Conservation (phyloP, 306 rosid genomes). For the Cucumis hystrix region DNA sequence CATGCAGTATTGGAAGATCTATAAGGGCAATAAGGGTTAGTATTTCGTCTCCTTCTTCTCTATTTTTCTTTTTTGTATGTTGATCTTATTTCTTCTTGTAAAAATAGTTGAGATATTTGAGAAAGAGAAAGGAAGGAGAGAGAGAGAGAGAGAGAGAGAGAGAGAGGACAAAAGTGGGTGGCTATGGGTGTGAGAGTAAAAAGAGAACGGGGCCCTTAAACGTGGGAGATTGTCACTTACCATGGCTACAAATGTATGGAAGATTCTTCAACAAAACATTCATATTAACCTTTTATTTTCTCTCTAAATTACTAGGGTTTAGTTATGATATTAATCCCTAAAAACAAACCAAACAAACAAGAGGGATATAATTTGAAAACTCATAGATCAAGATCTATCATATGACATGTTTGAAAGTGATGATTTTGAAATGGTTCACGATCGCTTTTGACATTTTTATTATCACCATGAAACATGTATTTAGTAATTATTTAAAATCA, state of each 20-base stretch:
- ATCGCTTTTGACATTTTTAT: too few species aligned
- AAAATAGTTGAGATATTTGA: not conserved
- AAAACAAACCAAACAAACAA: not conserved
- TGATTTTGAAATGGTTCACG: too few species aligned
- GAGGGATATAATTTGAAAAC: not conserved
- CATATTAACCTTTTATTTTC: not conserved
- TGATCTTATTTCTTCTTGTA: not conserved
- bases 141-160: not conserved
- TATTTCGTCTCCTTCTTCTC: not conserved
- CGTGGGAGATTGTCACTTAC: slow-evolving; percentile 1
- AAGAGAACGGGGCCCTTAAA: slow-evolving; percentile 1
- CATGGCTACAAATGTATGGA: not conserved
- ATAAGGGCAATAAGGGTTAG: not conserved
- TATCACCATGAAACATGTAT: too few species aligned
- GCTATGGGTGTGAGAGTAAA: not conserved
- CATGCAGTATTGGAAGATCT: not conserved
- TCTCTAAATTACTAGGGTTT: not conserved
- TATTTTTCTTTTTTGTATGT: not conserved
- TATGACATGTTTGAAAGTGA: too few species aligned
- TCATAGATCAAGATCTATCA: not conserved
- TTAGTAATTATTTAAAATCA: too few species aligned
- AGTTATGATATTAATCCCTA: too few species aligned
- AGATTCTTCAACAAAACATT: not conserved
- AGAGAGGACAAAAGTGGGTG: slow-evolving; percentile 2
- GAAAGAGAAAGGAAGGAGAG: not conserved